A percentile compares a stretch with the other conserved stretches of the same genome.
Evolutionary conservation across 495 filamentous ascomycete genomes (phyloP).

Genomic region (Neurospora sp.): DNA sequence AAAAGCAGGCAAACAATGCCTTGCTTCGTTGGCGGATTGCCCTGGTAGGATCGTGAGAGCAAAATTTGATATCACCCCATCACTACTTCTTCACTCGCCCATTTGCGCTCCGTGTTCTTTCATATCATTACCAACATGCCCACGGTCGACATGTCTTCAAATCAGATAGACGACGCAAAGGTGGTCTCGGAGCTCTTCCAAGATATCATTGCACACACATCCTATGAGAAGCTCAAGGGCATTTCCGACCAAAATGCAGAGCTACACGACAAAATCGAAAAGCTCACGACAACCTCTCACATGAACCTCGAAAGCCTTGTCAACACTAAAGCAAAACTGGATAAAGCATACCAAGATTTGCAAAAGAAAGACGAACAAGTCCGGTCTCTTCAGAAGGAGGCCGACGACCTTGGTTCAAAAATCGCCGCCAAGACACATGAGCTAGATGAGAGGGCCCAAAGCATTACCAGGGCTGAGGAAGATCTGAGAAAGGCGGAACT

Average conservation of each 20-base stretch:
- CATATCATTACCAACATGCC: too few relatives aligned
- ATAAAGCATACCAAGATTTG: not conserved
- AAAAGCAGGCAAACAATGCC: not conserved
- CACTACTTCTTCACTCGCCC: not conserved
- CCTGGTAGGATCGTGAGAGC: too few relatives aligned
- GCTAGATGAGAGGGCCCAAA: not conserved
- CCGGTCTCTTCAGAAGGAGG: not conserved
- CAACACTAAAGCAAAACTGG: not conserved
- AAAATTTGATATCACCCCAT: not conserved
- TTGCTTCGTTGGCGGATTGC: not conserved
- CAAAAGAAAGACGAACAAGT: not conserved
- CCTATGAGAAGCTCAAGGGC: not conserved
- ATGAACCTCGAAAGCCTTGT: not conserved
- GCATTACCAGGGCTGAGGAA: not conserved
- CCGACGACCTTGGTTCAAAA: not conserved
- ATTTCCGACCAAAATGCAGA: not conserved
- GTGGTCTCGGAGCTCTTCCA: not conserved
- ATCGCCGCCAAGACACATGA: not conserved
- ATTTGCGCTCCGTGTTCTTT: too few relatives aligned
- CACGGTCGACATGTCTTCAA: not conserved
- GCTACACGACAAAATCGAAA: not conserved
- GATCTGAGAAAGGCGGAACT: not conserved
- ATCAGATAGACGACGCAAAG: not conserved
- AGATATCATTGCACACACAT: not conserved
- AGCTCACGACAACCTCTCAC: not conserved